Evolutionary conservation across 2,329 filamentous ascomycete species (phyloP).

Genomic region (Apiospora pterosperma): DNA sequence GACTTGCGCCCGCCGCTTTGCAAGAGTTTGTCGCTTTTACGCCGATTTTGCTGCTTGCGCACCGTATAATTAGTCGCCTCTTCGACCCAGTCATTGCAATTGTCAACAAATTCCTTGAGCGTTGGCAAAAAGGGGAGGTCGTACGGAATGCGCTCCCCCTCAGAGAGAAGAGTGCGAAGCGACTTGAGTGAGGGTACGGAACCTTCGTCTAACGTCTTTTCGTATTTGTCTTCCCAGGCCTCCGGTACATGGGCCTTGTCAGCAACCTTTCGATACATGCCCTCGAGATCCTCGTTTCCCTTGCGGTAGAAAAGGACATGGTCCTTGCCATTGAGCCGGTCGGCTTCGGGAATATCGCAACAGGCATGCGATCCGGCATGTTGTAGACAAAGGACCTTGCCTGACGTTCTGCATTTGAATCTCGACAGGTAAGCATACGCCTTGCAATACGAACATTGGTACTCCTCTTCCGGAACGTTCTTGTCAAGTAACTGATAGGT

Average conservation of each 20-base stretch:
- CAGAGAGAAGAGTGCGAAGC: slow-evolving; percentile 77
- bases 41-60: slow-evolving; percentile 94
- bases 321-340: slow-evolving; percentile 65
- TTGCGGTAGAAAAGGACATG: slow-evolving; percentile 79
- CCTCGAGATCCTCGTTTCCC: slow-evolving; percentile 65
- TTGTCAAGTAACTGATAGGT: slow-evolving; percentile 64
- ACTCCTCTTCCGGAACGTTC: slow-evolving; percentile 85
- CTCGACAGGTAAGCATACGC: slow-evolving; percentile 87
- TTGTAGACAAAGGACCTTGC: slow-evolving; percentile 76
- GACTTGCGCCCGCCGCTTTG: slow-evolving; percentile 71
- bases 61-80: slow-evolving; percentile 95
- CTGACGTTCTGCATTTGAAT: slow-evolving; percentile 78
- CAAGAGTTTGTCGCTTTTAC: slow-evolving; percentile 89
- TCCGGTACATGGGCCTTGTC: slow-evolving; percentile 87
- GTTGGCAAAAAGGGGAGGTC: slow-evolving; percentile 78
- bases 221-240: slow-evolving; percentile 85
- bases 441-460: slow-evolving; percentile 90
- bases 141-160: slow-evolving; percentile 95
- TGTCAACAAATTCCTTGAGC: slow-evolving; percentile 86
- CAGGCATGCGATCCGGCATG: slow-evolving; percentile 81
- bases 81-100: slow-evolving; percentile 97
- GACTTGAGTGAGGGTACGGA: slow-evolving; percentile 81
- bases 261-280: slow-evolving; percentile 69
- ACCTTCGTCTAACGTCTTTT: slow-evolving; percentile 79
- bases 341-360: slow-evolving; percentile 64